A percentile compares a stretch with the other conserved stretches of the same genome.
These are phyloP conservation scores for Fusarium concolor DNA, from an alignment of 2,329 filamentous ascomycete genomes.

Conservation along the genomic window DNA sequence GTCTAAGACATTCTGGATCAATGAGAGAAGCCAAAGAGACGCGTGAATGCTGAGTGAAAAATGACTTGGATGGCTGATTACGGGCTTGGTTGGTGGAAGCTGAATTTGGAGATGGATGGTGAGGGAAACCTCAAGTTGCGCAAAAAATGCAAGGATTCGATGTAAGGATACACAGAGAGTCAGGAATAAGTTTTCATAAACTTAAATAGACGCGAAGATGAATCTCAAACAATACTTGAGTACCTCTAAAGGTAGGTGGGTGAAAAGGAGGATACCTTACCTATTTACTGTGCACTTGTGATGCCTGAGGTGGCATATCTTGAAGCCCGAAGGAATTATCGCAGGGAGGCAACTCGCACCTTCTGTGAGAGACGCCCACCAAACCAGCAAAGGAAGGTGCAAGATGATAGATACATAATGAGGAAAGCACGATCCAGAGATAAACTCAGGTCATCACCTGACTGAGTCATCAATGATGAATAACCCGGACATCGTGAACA, in stretches of 20 bases:
- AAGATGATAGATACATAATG: neutral
- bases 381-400: neutral
- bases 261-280: neutral
- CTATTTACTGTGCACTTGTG: neutral
- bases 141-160: constrained; percentile 14
- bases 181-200: constrained; percentile 4
- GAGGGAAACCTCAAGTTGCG: constrained; percentile 19
- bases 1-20: constrained; percentile 35
- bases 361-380: neutral
- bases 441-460: constrained; percentile 1
- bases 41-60: constrained; percentile 8
- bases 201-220: neutral
- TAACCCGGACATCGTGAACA: neutral
- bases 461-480: neutral
- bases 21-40: constrained; percentile 23
- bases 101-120: constrained; percentile 20
- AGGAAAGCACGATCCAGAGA: neutral
- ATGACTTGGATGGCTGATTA: constrained; percentile 29
- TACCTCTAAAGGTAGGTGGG: no score
- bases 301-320: constrained; percentile 12
- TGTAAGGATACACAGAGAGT: constrained; percentile 11
- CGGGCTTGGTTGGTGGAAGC: constrained; percentile 37
- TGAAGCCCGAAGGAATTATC: neutral
- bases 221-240: neutral
- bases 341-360: neutral